Evolutionary conservation across 345 rosid species (phyloP), one percentile per base, ranked within the genome.

Genomic region (Brassica incana): DNA sequence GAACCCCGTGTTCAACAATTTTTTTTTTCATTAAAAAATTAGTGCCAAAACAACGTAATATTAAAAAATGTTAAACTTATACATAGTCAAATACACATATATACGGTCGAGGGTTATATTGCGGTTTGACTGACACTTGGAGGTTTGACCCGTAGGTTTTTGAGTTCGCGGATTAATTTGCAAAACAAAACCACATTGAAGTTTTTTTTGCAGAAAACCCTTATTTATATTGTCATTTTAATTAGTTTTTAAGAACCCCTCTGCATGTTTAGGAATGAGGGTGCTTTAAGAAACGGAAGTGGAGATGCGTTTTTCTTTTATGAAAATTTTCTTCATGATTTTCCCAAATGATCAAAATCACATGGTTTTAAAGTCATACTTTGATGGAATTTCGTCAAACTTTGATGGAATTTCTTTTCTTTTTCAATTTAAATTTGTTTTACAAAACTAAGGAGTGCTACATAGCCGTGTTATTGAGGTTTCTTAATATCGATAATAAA

Each of bases 281-380:
- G n/a, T 50, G 58, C 18, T 50, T 50, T 50, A 58, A 29, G 60
- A 18, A 76, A 67, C 58, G 73, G 20, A 76, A 76, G 40, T 16
- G 45, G 3, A 70, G 43, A 71, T 76, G 66, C 76, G 71, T 40
- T 56, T 77, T 66, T 71, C 65, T 32, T 65, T 63, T 50, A 5
- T 4, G 6, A 50, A 50, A 5, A 50, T n/a, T 71, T 70, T 8
- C 33, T 69, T 60, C 80, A 69, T 77, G 4, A 16, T 77, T 52
- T 62, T 63, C 40, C 20, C 40, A 63, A 70, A 56, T 63, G 65
- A 71, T 38, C 71, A 72, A 77, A 71, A 25, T 3, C 35, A 78
- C 66, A n/a, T 77, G 18, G 58, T 25, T 33, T 65, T 16, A 8
- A 1, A 65, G 77, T 72, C 67, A 78, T 30, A 38, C 36, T 38